Evolutionary conservation across 2,329 filamentous ascomycete genomes (phyloP).

Genomic region (Claviceps quebecensis): DNA sequence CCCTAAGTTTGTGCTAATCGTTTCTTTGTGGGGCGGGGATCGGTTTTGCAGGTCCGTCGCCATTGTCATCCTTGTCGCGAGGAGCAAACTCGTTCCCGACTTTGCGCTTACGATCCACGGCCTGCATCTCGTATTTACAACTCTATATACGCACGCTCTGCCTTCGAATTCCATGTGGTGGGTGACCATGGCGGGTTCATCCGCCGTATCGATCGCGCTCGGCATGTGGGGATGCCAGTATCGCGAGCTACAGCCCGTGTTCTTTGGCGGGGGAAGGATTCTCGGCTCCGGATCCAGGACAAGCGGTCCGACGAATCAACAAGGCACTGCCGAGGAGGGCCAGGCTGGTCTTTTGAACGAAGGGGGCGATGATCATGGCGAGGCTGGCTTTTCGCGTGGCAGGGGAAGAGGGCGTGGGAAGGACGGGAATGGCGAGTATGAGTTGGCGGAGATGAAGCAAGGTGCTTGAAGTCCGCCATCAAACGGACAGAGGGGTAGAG

Average conservation of each 20-base stretch:
- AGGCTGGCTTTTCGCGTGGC: background rate
- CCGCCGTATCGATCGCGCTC: slow-evolving; percentile 36
- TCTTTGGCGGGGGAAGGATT: slow-evolving; percentile 52
- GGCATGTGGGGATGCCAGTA: slow-evolving; percentile 88
- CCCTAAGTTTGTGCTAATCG: background rate
- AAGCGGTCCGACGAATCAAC: slow-evolving; percentile 9
- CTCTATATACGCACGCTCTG: slow-evolving; percentile 62
- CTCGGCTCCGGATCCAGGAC: slow-evolving; percentile 15
- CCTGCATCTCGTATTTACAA: slow-evolving; percentile 64
- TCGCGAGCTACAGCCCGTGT: slow-evolving; percentile 77
- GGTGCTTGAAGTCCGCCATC: background rate
- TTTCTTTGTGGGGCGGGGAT: too few relatives aligned
- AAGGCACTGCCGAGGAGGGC: slow-evolving; percentile 11
- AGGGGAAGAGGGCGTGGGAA: slow-evolving; percentile 31
- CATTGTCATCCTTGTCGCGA: slow-evolving; percentile 68
- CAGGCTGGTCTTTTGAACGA: slow-evolving; percentile 22
- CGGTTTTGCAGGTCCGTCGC: slow-evolving; percentile 52
- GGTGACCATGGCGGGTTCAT: slow-evolving; percentile 40
- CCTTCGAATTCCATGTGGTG: slow-evolving; percentile 82
- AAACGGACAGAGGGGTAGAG: too few relatives aligned
- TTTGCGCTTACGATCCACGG: slow-evolving; percentile 83
- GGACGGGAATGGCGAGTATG: slow-evolving; percentile 46
- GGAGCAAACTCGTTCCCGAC: slow-evolving; percentile 88
- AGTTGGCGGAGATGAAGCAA: slow-evolving; percentile 44
- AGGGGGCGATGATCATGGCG: slow-evolving; percentile 15